These are phyloP conservation scores for Populus alba DNA, from an alignment of 345 rosid genomes.

Conservation along the genomic window DNA sequence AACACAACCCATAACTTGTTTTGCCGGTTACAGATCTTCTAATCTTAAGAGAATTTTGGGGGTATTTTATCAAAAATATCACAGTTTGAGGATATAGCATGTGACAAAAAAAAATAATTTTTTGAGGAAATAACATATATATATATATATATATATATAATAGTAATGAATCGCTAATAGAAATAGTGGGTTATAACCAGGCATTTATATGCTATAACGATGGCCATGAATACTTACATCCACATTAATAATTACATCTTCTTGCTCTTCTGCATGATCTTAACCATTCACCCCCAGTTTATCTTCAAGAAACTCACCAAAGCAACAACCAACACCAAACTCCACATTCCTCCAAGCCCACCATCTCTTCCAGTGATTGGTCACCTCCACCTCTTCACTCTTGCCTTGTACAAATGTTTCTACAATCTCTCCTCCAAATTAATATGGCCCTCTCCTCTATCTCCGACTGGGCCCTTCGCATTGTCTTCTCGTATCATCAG, in stretches of 20 bases:
- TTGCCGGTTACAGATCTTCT: too few species aligned
- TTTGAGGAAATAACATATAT: too few species aligned
- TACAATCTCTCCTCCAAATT: slow-evolving; percentile 24
- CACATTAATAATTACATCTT: not conserved
- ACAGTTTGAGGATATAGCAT: too few species aligned
- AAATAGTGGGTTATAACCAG: too few species aligned
- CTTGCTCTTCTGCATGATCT: not conserved
- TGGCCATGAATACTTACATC: not conserved
- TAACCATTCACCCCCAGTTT: not conserved
- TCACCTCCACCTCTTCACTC: slow-evolving; percentile 42
- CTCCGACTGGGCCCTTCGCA: slow-evolving; percentile 27
- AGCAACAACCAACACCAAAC: not conserved
- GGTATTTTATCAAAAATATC: too few species aligned
- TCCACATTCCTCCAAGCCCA: slow-evolving; percentile 43
- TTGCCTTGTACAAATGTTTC: slow-evolving; percentile 28
- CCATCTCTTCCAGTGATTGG: slow-evolving; percentile 37
- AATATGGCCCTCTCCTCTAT: slow-evolving; percentile 38
- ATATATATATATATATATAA: too few species aligned
- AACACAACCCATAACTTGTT: too few species aligned
- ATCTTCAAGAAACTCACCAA: slow-evolving; percentile 25
- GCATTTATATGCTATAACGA: too few species aligned
- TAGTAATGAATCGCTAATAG: too few species aligned
- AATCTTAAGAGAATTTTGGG: too few species aligned
- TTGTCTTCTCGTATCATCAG: slow-evolving; percentile 37
- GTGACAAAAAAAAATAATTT: too few species aligned